Evolutionary conservation across 1,284 basidiomycete species (phyloP).

Genomic region (Taiwanofungus camphoratus): DNA sequence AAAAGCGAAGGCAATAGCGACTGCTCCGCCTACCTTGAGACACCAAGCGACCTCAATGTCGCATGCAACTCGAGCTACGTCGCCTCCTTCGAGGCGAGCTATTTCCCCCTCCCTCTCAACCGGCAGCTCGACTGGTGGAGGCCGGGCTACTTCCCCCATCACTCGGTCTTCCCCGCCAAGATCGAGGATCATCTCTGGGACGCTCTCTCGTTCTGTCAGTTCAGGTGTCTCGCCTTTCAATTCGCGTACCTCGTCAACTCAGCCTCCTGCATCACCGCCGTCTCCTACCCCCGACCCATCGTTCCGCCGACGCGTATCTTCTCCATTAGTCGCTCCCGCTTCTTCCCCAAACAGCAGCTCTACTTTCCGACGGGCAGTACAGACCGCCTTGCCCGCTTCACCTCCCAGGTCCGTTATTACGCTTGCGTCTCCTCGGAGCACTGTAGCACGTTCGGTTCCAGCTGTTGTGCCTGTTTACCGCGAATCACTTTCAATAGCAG

Average conservation of each 20-base stretch:
- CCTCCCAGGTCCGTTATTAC: constrained; percentile 26
- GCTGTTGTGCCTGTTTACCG: constrained; percentile 25
- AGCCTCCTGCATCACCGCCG: constrained; percentile 38
- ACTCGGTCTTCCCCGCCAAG: constrained; percentile 37
- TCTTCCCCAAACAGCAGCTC: constrained; percentile 32
- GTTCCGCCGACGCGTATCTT: constrained; percentile 45
- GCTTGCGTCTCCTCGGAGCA: constrained; percentile 32
- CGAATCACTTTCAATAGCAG: constrained; percentile 31
- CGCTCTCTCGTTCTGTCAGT: constrained; percentile 36
- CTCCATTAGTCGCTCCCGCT: constrained; percentile 37
- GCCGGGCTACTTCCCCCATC: constrained; percentile 36
- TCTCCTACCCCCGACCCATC: constrained; percentile 37
- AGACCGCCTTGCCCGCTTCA: constrained; percentile 42
- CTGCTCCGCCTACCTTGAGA: constrained; percentile 66
- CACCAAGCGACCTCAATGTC: constrained; percentile 72
- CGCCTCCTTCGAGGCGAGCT: constrained; percentile 39
- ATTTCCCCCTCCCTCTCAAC: constrained; percentile 37
- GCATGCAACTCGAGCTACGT: constrained; percentile 39
- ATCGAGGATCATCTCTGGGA: constrained; percentile 36
- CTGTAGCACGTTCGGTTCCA: constrained; percentile 10
- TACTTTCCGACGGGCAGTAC: constrained; percentile 40
- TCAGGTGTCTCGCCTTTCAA: constrained; percentile 30
- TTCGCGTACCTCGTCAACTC: constrained; percentile 23
- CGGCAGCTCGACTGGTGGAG: constrained; percentile 26
- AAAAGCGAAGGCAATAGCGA: constrained; percentile 78